Conservation (phyloP, 352 stramenopile genomes). For the Phytophthora brassicae region DNA sequence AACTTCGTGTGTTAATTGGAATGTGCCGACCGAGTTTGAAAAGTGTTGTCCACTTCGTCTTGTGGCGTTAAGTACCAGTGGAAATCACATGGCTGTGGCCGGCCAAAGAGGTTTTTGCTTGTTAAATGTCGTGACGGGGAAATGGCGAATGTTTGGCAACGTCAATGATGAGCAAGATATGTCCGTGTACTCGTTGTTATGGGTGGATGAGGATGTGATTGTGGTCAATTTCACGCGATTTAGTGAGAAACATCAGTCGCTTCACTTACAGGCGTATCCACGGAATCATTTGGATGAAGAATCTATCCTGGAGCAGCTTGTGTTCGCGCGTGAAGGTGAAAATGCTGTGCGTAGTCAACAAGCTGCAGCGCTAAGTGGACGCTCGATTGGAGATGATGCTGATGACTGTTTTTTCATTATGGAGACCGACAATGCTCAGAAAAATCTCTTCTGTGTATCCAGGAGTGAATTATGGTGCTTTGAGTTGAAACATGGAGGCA, state of each 20-base stretch:
- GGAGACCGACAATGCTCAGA: conserved; percentile 52
- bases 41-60: conserved; percentile 68
- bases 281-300: conserved; percentile 77
- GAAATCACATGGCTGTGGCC: conserved; percentile 67
- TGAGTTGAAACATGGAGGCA: conserved; percentile 38
- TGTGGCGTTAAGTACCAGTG: conserved; percentile 52
- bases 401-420: conserved; percentile 55
- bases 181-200: conserved; percentile 61
- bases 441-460: conserved; percentile 62
- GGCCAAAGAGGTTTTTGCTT: conserved; percentile 76
- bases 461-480: conserved; percentile 64
- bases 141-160: conserved; percentile 86
- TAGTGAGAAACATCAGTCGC: conserved; percentile 49
- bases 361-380: conserved; percentile 1
- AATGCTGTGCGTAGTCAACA: conserved; percentile 19
- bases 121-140: conserved; percentile 61
- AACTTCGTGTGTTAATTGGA: conserved; percentile 60
- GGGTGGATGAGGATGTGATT: conserved; percentile 68
- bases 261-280: conserved; percentile 73
- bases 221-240: conserved; percentile 62
- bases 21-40: conserved; percentile 60
- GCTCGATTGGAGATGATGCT: conserved; percentile 10
- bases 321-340: conserved; percentile 38
- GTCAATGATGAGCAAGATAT: conserved; percentile 84
- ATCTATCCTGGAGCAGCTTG: conserved; percentile 50